Conservation (phyloP, 2,329 filamentous ascomycete genomes). For the Fusarium hostae region DNA sequence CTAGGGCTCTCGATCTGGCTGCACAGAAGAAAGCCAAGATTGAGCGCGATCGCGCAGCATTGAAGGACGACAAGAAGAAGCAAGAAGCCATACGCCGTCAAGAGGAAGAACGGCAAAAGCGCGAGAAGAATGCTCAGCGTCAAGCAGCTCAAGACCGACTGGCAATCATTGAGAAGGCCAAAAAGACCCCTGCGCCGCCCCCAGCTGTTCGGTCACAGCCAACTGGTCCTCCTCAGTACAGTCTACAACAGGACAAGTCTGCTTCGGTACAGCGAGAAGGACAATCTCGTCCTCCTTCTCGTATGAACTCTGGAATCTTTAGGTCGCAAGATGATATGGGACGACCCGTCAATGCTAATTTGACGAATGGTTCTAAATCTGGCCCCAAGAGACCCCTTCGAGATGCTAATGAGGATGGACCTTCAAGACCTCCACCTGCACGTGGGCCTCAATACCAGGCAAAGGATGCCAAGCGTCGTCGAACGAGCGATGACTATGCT, state of each 20-base stretch:
- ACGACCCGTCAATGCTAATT: slow-evolving; percentile 68
- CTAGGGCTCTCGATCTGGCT: slow-evolving; percentile 78
- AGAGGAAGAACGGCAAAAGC: slow-evolving; percentile 70
- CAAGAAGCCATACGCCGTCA: slow-evolving; percentile 68
- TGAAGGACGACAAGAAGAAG: slow-evolving; percentile 72
- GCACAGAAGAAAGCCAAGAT: slow-evolving; percentile 86
- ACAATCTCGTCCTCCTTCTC: slow-evolving; percentile 62
- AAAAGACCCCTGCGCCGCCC: slow-evolving; percentile 71
- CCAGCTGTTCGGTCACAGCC: slow-evolving; percentile 67
- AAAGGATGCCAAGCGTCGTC: slow-evolving; percentile 81
- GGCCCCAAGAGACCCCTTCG: slow-evolving; percentile 76
- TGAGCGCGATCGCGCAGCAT: slow-evolving; percentile 77
- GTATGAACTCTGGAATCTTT: slow-evolving; percentile 65
- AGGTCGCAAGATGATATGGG: slow-evolving; percentile 68
- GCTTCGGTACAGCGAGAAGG: slow-evolving; percentile 47
- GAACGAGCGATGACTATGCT: slow-evolving; percentile 78
- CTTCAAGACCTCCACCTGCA: slow-evolving; percentile 56
- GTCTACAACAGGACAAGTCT: slow-evolving; percentile 46
- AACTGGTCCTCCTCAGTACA: slow-evolving; percentile 61
- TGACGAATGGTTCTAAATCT: slow-evolving; percentile 71
- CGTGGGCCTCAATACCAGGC: slow-evolving; percentile 73
- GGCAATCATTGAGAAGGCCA: slow-evolving; percentile 70
- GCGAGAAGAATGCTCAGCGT: slow-evolving; percentile 72
- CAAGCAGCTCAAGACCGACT: slow-evolving; percentile 50
- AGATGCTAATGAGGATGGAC: slow-evolving; percentile 67